A percentile compares a stretch with the other conserved stretches of the same genome.
phyloP scores from a whole-genome alignment of 176 grass and related monocot genomes.

The Phoenix roebelenii region DNA sequence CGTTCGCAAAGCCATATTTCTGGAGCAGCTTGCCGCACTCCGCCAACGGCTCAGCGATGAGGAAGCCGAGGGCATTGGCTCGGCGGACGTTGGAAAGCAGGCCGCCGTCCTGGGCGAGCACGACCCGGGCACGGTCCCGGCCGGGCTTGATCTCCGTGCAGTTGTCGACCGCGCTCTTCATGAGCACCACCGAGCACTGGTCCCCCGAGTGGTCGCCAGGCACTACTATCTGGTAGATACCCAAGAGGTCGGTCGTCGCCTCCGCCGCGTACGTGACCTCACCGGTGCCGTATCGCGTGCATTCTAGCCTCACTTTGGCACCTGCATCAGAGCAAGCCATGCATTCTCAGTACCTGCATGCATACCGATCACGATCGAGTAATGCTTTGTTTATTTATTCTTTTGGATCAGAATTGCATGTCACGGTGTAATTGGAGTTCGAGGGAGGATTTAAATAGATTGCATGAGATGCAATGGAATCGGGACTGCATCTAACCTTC shows the following conservation, averaged over 20 bases:
- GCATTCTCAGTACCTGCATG: no score
- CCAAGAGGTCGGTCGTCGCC: slow-evolving; percentile 34
- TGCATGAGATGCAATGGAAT: no score
- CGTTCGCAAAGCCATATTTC: slow-evolving; percentile 12
- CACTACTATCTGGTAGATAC: slow-evolving; percentile 59
- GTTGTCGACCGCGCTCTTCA: slow-evolving; percentile 36
- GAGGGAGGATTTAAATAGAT: no score
- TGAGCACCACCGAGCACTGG: slow-evolving; percentile 58
- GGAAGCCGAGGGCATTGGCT: slow-evolving; percentile 61
- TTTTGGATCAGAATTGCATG: no score
- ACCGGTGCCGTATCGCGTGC: slow-evolving; percentile 37
- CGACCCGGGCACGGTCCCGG: slow-evolving; percentile 36
- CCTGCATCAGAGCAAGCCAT: slow-evolving; percentile 15
- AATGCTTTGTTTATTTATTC: no score
- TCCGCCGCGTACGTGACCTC: slow-evolving; percentile 27
- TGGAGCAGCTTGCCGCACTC: slow-evolving; percentile 43
- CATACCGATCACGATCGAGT: no score
- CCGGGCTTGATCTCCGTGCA: slow-evolving; percentile 18
- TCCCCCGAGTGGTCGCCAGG: slow-evolving; percentile 53
- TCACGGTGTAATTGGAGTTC: no score
- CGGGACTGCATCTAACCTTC: no score
- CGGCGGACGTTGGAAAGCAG: slow-evolving; percentile 27
- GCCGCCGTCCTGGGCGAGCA: slow-evolving; percentile 26
- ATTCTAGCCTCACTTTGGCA: slow-evolving; percentile 78
- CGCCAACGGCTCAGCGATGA: slow-evolving; percentile 47